Evolutionary conservation across 129 eudicot genomes (phyloP).

Genomic region (Pseudognaphalium luteoalbum): DNA sequence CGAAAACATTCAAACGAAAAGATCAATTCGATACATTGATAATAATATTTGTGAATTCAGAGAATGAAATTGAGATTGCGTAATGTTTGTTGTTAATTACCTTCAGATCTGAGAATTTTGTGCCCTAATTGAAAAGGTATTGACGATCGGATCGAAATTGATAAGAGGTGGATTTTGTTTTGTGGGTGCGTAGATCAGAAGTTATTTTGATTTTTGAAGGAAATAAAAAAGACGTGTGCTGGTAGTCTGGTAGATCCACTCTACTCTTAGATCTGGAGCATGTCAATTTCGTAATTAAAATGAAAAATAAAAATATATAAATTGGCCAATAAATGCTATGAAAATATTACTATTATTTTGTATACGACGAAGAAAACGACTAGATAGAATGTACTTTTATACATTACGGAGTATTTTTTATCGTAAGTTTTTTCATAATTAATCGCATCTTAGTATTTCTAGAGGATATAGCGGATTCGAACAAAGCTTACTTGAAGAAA

Average conservation of each 20-base stretch:
- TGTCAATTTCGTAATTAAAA: neutral
- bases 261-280: neutral
- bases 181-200: neutral
- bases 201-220: neutral
- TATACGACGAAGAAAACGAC: too few species aligned
- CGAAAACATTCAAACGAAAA: neutral
- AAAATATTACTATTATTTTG: too few species aligned
- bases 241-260: neutral
- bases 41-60: neutral
- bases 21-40: neutral
- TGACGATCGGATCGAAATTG: conserved; percentile 10
- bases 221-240: neutral
- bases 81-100: conserved; percentile 10
- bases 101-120: conserved; percentile 32
- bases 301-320: too few species aligned
- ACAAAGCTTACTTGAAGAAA: too few species aligned
- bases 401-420: too few species aligned
- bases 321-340: neutral
- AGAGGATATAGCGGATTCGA: too few species aligned
- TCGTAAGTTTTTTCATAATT: too few species aligned
- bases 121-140: conserved; percentile 14
- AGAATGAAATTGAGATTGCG: neutral
- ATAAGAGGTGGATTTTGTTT: neutral
- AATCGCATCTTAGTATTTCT: too few species aligned
- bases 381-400: too few species aligned